Base-by-base conservation (phyloP, 2,329 filamentous ascomycete genomes). In the Huntiella abstrusa region DNA sequence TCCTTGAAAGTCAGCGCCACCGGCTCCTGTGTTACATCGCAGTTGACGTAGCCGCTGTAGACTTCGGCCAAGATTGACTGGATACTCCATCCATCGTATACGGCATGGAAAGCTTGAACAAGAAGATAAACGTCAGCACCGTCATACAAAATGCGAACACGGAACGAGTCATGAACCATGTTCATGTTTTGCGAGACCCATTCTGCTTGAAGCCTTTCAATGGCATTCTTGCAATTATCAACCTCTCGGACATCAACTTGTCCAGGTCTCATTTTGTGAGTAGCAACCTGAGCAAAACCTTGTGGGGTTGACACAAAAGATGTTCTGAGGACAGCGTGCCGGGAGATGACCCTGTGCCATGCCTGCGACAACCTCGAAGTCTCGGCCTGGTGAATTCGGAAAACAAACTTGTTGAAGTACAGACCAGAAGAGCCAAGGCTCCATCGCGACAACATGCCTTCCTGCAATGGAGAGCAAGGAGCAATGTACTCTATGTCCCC, bases 21-120 rank as follows among this genome's bases (percentile, higher is more conserved):
- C 4, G 36, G 34, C 5, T 3, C 13, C 19, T 35, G 19, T 17
- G 15, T 13, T 19, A 7, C 5, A n/a, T 28, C 22, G 22, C 22
- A 1, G 3, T 28, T 10, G 8, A 7, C 10, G 16, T 40, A 8
- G 5, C 28, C 1, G 10, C 10, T 12, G 34, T 35, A 22, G 5
- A 46, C 36, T 4, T n/a, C 34, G 4, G 39, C n/a, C 4, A 93
- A 66, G 35, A 93, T 67, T 17, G 84, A 58, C 1, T 71, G 68
- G 35, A 93, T 70, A 51, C 85, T 88, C 52, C 73, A 80, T 1
- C 85, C 87, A 59, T 95, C 87, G 54, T 95, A 95, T 0, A 94
- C 59, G 0, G 73, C 85, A 57, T 95, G 87, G 60, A 94, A 93
- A 1, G 92, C 77, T 40, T 80, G 71, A 2, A 93, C 55, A 2